phyloP scores from a whole-genome alignment of 352 stramenopile species.

The Elongisporangium anandrum region DNA sequence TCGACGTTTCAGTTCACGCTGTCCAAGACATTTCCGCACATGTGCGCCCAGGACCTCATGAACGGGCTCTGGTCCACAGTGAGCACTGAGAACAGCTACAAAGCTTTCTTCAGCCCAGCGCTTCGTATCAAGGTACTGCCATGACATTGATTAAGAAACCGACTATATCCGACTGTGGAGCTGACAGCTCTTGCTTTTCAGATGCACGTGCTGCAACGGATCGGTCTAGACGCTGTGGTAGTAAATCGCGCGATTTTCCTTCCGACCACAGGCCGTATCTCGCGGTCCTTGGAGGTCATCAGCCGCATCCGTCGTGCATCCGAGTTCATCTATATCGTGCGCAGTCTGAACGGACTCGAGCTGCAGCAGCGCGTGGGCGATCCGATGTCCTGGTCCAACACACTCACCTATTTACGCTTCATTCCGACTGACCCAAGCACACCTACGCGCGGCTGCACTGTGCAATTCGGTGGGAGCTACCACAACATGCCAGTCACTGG shows the following conservation, averaged over 20 bases:
- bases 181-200: conserved; percentile 6
- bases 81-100: conserved; percentile 32
- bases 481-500: conserved; percentile 29
- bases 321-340: conserved; percentile 43
- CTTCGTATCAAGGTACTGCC: conserved; percentile 31
- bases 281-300: conserved; percentile 40
- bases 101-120: conserved; percentile 44
- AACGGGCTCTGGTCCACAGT: conserved; percentile 34
- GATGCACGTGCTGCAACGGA: conserved; percentile 41
- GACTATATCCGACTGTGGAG: too few species aligned
- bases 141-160: too few species aligned
- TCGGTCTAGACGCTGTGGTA: conserved; percentile 42
- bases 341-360: conserved; percentile 31
- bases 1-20: conserved; percentile 41
- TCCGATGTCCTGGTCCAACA: conserved; percentile 31
- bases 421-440: conserved; percentile 24
- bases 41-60: conserved; percentile 38
- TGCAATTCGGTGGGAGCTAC: conserved; percentile 44
- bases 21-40: conserved; percentile 39
- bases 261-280: conserved; percentile 29
- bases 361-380: conserved; percentile 29
- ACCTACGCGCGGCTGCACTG: conserved; percentile 24
- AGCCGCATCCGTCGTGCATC: conserved; percentile 31
- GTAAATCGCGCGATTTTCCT: conserved; percentile 49
- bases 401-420: conserved; percentile 41